phyloP scores from a whole-genome alignment of 805 yeast genomes.

The Candida namnaoensis region DNA sequence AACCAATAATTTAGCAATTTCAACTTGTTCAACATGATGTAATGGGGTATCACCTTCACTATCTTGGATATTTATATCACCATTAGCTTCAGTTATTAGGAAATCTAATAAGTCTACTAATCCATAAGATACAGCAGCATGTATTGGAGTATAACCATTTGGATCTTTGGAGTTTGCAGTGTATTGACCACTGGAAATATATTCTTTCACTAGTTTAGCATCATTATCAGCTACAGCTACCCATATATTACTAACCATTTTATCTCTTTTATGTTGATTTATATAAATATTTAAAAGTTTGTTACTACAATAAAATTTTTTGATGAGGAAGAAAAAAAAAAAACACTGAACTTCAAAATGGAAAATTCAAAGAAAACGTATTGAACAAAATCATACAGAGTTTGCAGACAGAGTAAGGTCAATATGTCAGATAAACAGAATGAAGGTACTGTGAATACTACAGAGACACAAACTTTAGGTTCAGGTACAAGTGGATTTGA shows the following conservation, averaged over 20 bases:
- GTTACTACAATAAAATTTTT: no score
- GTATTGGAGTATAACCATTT: constrained; percentile 94
- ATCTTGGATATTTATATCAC: constrained; percentile 78
- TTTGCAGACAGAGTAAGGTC: no score
- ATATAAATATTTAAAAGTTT: no score
- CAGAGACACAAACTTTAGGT: no score
- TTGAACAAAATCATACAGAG: no score
- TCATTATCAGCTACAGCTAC: constrained; percentile 89
- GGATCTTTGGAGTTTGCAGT: constrained; percentile 76
- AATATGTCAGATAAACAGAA: no score
- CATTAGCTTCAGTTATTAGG: constrained; percentile 46
- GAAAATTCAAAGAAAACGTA: not conserved
- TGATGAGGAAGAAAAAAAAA: no score
- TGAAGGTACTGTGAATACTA: no score
- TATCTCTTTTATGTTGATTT: not conserved
- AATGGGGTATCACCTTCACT: constrained; percentile 92
- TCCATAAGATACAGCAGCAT: constrained; percentile 95
- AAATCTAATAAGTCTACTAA: constrained; percentile 58
- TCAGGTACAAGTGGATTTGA: constrained; percentile 39
- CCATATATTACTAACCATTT: constrained; percentile 61
- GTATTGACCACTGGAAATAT: constrained; percentile 39
- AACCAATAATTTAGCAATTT: constrained; percentile 56
- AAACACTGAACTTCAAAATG: not conserved
- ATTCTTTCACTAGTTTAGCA: constrained; percentile 43
- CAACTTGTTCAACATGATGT: constrained; percentile 75